Evolutionary conservation across 1,284 basidiomycete genomes (phyloP).

Genomic region (Tetrapyrgos nigripes): DNA sequence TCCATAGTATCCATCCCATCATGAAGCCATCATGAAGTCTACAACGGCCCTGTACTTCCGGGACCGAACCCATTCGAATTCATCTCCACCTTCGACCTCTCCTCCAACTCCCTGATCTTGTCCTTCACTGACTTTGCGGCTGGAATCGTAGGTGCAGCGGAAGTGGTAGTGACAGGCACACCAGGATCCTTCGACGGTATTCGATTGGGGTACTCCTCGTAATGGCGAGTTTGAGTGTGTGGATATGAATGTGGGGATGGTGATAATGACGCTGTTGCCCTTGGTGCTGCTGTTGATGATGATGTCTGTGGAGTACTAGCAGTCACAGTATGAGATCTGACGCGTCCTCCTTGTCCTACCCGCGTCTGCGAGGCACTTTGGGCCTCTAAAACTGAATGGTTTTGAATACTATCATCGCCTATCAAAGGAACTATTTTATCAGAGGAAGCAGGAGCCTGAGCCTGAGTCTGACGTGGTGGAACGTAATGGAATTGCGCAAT

Average conservation of each 20-base stretch:
- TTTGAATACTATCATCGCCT: not conserved
- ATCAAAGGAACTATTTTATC: not conserved
- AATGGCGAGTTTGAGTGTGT: not conserved
- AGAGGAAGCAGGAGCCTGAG: not conserved
- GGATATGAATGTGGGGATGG: not conserved
- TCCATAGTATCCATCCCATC: too few species aligned
- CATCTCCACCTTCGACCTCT: slow-evolving; percentile 27
- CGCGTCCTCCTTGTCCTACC: not conserved
- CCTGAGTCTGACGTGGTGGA: not conserved
- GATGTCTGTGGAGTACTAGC: not conserved
- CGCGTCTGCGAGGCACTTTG: not conserved
- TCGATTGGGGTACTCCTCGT: not conserved
- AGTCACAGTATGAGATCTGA: not conserved
- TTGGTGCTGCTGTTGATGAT: not conserved
- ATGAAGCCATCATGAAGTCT: too few species aligned
- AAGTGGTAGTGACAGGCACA: too few species aligned
- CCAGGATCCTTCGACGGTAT: not conserved
- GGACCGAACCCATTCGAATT: not conserved
- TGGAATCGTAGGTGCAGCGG: too few species aligned
- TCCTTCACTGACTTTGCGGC: slow-evolving; percentile 37
- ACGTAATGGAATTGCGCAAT: slow-evolving; percentile 6
- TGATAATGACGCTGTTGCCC: not conserved
- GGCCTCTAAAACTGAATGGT: not conserved
- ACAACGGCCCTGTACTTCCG: too few species aligned
- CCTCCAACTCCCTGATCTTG: slow-evolving; percentile 38